Evolutionary conservation across 805 yeast species (phyloP).

Genomic region (Jamesozyma spencerorum): DNA sequence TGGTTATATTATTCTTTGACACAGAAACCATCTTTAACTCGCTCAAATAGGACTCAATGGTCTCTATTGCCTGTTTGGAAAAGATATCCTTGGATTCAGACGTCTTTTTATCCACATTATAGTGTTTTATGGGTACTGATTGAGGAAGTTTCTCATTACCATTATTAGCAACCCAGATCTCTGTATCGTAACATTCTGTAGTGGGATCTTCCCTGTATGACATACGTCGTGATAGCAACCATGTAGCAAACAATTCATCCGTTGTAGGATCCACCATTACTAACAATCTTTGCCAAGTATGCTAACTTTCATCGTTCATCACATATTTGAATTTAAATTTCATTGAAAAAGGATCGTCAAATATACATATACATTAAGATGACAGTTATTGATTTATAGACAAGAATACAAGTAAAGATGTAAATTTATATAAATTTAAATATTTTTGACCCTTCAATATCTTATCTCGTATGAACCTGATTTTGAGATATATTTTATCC

Average conservation of each 20-base stretch:
- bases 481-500: constrained; percentile 73
- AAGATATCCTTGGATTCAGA: neutral
- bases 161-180: constrained; percentile 1
- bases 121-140: neutral
- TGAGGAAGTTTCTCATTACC: neutral
- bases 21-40: constrained; percentile 5
- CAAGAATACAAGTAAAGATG: neutral
- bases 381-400: neutral
- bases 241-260: constrained; percentile 7
- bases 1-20: neutral
- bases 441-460: constrained; percentile 30
- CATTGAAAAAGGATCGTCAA: too few relatives aligned
- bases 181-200: constrained; percentile 6
- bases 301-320: too few relatives aligned
- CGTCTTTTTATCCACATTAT: neutral
- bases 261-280: neutral
- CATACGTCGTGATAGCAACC: constrained; percentile 11
- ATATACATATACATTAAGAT: neutral
- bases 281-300: too few relatives aligned
- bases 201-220: constrained; percentile 5
- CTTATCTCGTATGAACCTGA: constrained; percentile 80
- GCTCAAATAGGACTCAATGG: constrained; percentile 5
- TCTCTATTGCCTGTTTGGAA: constrained; percentile 1
- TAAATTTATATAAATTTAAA: neutral
- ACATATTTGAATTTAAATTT: too few relatives aligned